These are phyloP conservation scores for Platanus orientalis DNA, from an alignment of 164 flowering plant species.

Conservation along the genomic window DNA sequence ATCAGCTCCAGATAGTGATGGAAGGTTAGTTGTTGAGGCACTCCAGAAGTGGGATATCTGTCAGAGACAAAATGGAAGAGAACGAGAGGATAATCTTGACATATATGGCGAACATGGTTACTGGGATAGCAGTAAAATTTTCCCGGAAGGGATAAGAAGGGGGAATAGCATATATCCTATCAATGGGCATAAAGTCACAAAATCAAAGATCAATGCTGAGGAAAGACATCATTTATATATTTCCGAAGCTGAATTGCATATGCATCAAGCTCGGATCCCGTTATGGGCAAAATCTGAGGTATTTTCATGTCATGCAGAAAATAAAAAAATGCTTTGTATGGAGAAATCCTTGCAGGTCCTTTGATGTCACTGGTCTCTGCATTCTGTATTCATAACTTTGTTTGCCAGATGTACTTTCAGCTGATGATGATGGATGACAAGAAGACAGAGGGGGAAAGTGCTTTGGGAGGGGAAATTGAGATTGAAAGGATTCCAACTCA, in stretches of 20 bases:
- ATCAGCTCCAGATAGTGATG: conserved; percentile 40
- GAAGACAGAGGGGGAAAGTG: conserved; percentile 22
- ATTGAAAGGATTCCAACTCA: conserved; percentile 51
- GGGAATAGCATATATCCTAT: conserved; percentile 13
- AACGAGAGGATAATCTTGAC: conserved; percentile 50
- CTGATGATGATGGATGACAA: conserved; percentile 31
- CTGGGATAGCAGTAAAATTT: conserved; percentile 36
- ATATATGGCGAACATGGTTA: conserved; percentile 60
- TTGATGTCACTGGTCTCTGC: neutral
- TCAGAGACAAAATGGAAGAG: conserved; percentile 53
- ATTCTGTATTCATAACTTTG: neutral
- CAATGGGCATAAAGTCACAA: conserved; percentile 10
- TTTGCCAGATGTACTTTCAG: conserved; percentile 56
- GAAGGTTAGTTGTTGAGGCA: conserved; percentile 52
- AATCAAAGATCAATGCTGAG: conserved; percentile 34
- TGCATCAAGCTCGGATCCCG: conserved; percentile 46
- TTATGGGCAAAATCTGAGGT: conserved; percentile 73
- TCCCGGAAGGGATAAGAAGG: conserved; percentile 32
- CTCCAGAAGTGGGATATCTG: conserved; percentile 72
- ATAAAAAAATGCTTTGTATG: neutral
- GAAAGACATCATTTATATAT: conserved; percentile 54
- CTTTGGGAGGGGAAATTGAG: conserved; percentile 54
- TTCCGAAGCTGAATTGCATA: conserved; percentile 70
- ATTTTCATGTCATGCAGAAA: conserved; percentile 7
- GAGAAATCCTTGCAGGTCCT: neutral